Conservation (phyloP, 1,284 basidiomycete genomes). For the Boletellus deceptivus region DNA sequence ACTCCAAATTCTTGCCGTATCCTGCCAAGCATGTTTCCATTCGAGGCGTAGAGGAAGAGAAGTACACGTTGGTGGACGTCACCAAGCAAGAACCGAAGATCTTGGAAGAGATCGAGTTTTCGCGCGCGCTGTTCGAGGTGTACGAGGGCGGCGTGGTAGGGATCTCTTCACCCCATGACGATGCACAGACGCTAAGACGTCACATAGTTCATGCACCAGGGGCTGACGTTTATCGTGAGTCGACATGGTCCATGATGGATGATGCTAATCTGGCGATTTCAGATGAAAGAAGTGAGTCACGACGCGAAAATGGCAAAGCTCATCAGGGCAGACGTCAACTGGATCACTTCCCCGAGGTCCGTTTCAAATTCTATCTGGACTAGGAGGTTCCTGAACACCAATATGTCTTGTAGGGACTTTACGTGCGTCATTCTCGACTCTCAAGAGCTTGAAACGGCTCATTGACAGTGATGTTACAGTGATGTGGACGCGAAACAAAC, state of each 20-base stretch:
- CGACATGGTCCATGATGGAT: not conserved
- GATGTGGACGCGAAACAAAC: slow-evolving; percentile 81
- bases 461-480: slow-evolving; percentile 37
- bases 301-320: slow-evolving; percentile 75
- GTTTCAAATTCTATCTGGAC: slow-evolving; percentile 8
- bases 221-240: slow-evolving; percentile 67
- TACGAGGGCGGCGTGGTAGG: slow-evolving; percentile 76
- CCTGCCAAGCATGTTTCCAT: slow-evolving; percentile 76
- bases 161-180: not conserved
- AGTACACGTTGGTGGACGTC: slow-evolving; percentile 74
- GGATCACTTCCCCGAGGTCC: slow-evolving; percentile 76
- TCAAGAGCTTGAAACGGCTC: not conserved
- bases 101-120: slow-evolving; percentile 85
- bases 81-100: slow-evolving; percentile 49
- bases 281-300: slow-evolving; percentile 83
- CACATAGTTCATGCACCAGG: slow-evolving; percentile 79
- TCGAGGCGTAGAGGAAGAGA: slow-evolving; percentile 76
- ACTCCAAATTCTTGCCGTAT: slow-evolving; percentile 75
- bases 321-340: slow-evolving; percentile 75
- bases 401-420: slow-evolving; percentile 53
- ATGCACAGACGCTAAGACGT: slow-evolving; percentile 2
- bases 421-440: slow-evolving; percentile 46
- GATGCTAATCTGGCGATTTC: slow-evolving; percentile 1
- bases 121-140: slow-evolving; percentile 82
- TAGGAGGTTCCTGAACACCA: slow-evolving; percentile 1